Evolutionary conservation across 352 stramenopile genomes (phyloP), one percentile per base, ranked within the genome.

Genomic region (Pythium grandisporangium): DNA sequence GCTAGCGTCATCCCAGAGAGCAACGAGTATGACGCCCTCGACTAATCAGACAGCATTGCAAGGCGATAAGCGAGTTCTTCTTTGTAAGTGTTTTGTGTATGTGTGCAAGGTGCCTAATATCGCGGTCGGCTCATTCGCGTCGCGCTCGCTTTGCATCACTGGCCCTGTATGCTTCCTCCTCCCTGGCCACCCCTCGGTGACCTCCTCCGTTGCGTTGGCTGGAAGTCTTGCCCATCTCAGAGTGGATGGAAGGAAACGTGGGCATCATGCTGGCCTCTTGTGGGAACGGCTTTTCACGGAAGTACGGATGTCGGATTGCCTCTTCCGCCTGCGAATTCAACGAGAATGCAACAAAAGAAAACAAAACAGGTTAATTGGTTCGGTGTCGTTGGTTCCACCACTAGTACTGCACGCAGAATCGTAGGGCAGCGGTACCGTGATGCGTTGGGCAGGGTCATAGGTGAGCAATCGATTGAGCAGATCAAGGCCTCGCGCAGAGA

Each of bases 221-320:
- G n/a, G n/a, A n/a, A n/a, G n/a, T n/a, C n/a, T n/a, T n/a, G n/a
- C n/a, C n/a, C 43, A 72, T 67, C 17, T 74, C 63, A 5, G 43
- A 48, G 47, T 82, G 69, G 13, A 68, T 52, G 7, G 69, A 82
- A 12, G 70, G 67, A 32, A 83, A 83, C 33, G 66, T 80, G 13
- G 70, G 66, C 70, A 80, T 83, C 66, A 83, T 78, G 20, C 46
- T 52, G 6, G 61, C 38, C 22, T 78, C 70, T 19, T 83, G 67
- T 11, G 70, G 70, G 39, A 80, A 76, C 19, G 70, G 66, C 30
- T 73, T 75, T 37, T 83, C 70, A 6, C 65, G 63, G 44, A 85
- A 85, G 53, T 78, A 85, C 32, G 63, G 55, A 22, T 85, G 72
- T 2, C 49, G 34, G 6, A 85, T 47, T 11, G 72, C 69, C 4